A percentile compares a stretch with the other conserved stretches of the same genome.
These are phyloP conservation scores for Apiospora rasikravindrae DNA, from an alignment of 2,329 filamentous ascomycete species.

Conservation along the genomic window DNA sequence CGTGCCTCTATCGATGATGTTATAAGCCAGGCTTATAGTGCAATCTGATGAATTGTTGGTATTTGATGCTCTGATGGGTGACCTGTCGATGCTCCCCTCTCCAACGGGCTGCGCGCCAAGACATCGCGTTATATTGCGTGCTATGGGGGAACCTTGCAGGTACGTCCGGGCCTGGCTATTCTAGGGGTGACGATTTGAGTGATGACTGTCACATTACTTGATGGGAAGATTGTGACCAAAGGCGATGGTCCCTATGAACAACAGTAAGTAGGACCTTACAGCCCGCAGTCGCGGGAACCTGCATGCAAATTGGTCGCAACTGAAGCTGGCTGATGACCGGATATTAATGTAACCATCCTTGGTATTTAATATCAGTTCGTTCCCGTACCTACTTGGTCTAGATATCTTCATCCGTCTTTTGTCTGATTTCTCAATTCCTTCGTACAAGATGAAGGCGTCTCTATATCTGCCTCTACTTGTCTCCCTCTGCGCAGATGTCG, in stretches of 20 bases:
- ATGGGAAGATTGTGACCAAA: not conserved
- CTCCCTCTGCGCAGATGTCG: not conserved
- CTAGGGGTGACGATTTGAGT: not conserved
- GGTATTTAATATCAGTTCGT: not conserved
- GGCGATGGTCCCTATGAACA: not conserved
- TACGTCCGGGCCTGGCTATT: not conserved
- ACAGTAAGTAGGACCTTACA: too few species aligned
- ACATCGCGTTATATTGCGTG: not conserved
- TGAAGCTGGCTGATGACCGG: not conserved
- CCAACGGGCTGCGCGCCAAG: not conserved
- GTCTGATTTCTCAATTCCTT: not conserved
- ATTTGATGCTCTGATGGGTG: not conserved
- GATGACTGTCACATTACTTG: not conserved
- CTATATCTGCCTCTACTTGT: not conserved
- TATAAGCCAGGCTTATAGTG: not conserved
- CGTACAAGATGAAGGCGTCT: not conserved
- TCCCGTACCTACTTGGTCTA: not conserved
- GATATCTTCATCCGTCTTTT: not conserved
- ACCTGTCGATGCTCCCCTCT: not conserved
- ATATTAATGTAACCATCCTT: not conserved
- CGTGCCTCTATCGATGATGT: not conserved
- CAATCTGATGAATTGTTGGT: not conserved
- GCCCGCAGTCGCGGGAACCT: not conserved
- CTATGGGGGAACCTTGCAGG: not conserved
- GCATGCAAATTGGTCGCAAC: not conserved